Evolutionary conservation across 2,329 filamentous ascomycete genomes (phyloP).

Genomic region (Phaeosphaeria sp.): DNA sequence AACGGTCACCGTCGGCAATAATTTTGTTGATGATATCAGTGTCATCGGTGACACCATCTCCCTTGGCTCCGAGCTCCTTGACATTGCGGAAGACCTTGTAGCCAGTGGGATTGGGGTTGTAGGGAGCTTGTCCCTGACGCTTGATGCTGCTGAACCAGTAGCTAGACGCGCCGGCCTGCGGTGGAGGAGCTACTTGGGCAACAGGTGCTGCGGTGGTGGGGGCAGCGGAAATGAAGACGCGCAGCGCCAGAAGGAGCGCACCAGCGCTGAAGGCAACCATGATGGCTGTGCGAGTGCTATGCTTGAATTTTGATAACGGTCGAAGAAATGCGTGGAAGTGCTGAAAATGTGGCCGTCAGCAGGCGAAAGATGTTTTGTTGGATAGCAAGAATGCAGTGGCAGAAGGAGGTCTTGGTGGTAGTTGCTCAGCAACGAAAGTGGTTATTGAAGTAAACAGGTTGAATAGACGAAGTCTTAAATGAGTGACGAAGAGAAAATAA

Average conservation of each 20-base stretch:
- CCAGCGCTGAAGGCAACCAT: constrained; percentile 48
- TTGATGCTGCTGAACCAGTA: constrained; percentile 78
- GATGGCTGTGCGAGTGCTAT: constrained; percentile 33
- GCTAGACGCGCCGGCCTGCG: constrained; percentile 34
- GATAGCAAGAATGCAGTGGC: not conserved
- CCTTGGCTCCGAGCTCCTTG: constrained; percentile 53
- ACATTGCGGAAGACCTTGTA: constrained; percentile 68
- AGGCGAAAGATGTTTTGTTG: constrained; percentile 12
- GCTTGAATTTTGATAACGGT: constrained; percentile 19
- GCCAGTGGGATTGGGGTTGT: constrained; percentile 57
- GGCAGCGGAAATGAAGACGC: constrained; percentile 41
- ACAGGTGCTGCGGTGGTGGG: constrained; percentile 39
- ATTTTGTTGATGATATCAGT: constrained; percentile 87
- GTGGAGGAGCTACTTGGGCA: constrained; percentile 28
- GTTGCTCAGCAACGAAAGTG: constrained; percentile 14
- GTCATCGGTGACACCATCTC: constrained; percentile 77
- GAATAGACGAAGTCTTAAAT: constrained; percentile 34
- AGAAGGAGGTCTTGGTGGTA: constrained; percentile 8
- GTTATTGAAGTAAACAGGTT: constrained; percentile 17
- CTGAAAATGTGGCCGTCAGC: constrained; percentile 36
- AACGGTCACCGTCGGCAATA: constrained; percentile 78
- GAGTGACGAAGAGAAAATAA: constrained; percentile 35
- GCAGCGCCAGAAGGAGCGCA: constrained; percentile 47
- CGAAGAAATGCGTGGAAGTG: constrained; percentile 22
- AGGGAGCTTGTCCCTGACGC: constrained; percentile 73